Evolutionary conservation across 306 rosid species (phyloP).

Genomic region (Psophocarpus tetragonolobus): DNA sequence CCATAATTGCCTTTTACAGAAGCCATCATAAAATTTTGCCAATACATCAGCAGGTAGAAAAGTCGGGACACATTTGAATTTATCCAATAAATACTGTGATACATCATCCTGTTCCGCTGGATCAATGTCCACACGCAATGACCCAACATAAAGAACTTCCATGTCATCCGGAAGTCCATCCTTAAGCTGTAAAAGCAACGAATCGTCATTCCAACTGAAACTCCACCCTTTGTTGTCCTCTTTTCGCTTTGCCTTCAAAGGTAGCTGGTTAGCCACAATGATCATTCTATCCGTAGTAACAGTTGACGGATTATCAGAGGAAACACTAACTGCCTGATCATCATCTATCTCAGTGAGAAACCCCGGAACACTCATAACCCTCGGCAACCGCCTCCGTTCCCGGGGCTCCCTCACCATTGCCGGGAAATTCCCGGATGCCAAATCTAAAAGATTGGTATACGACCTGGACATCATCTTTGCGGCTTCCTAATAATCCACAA

Average conservation of each 20-base stretch:
- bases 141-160: conserved; percentile 79
- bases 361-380: conserved; percentile 73
- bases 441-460: conserved; percentile 74
- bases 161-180: conserved; percentile 75
- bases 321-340: conserved; percentile 61
- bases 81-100: conserved; percentile 61
- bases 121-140: conserved; percentile 61
- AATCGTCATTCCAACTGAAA: conserved; percentile 82
- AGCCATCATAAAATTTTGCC: conserved; percentile 74
- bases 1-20: conserved; percentile 83
- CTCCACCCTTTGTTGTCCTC: conserved; percentile 68
- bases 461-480: conserved; percentile 76
- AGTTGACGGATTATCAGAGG: conserved; percentile 68
- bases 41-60: conserved; percentile 61
- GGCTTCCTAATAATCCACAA: conserved; percentile 31
- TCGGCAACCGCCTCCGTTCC: conserved; percentile 57
- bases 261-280: conserved; percentile 83
- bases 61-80: conserved; percentile 71
- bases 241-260: conserved; percentile 62
- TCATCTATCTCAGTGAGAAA: conserved; percentile 63
- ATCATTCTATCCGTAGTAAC: conserved; percentile 61
- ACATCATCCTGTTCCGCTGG: conserved; percentile 70
- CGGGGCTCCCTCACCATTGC: conserved; percentile 47
- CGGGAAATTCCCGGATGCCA: conserved; percentile 83
- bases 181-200: conserved; percentile 76